Percentiles rank a stretch among this genome's conserved stretches.
These are phyloP conservation scores for Toxoplasma gondii DNA, from an alignment of 169 alveolate genomes.

Conservation along the genomic window DNA sequence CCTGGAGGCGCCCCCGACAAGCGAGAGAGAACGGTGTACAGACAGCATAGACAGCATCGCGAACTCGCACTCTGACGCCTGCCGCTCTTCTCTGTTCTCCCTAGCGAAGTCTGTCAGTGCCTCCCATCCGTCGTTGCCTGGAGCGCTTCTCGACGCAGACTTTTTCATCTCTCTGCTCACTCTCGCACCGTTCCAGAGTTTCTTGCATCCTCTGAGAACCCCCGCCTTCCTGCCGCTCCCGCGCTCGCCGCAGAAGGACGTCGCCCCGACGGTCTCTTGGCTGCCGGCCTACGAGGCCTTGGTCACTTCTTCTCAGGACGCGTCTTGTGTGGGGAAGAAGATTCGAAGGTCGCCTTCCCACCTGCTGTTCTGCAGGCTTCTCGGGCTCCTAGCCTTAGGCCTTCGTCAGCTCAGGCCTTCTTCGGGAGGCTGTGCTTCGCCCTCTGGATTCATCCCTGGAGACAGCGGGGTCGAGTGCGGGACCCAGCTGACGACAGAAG, in stretches of 20 bases:
- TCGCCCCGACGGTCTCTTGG: background rate
- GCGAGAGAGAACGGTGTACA: no score
- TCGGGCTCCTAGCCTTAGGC: background rate
- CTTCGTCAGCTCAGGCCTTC: background rate
- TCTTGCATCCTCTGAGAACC: background rate
- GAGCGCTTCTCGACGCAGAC: slow-evolving; percentile 13
- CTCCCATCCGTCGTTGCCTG: background rate
- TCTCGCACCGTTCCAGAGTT: background rate
- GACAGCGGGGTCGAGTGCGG: background rate
- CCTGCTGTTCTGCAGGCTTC: slow-evolving; percentile 5
- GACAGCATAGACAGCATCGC: background rate
- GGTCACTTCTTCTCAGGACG: background rate
- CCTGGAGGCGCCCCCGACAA: no score
- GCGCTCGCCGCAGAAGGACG: background rate
- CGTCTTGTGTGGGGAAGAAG: background rate
- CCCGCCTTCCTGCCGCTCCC: slow-evolving; percentile 12
- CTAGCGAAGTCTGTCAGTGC: no score
- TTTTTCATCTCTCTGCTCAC: background rate
- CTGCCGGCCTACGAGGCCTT: slow-evolving; percentile 5
- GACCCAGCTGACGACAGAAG: background rate
- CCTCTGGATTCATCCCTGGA: background rate
- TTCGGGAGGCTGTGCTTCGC: background rate
- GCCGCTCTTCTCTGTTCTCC: background rate
- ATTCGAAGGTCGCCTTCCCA: background rate
- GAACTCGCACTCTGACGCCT: background rate